Base-by-base conservation (phyloP, 2,329 filamentous ascomycete genomes). In the Sphaerulina vaccinii region DNA sequence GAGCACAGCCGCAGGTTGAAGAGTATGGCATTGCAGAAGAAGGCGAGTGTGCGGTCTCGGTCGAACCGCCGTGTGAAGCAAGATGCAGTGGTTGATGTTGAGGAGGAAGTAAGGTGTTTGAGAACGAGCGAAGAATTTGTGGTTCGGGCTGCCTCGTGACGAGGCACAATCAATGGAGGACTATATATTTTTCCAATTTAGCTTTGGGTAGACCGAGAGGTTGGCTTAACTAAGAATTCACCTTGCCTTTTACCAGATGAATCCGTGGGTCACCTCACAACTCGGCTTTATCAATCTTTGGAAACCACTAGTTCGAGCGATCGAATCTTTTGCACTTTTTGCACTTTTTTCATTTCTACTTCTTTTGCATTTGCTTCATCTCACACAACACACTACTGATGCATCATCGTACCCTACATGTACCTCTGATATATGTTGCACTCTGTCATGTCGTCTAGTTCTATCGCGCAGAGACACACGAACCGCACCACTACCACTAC, bases 181-280 rank as follows among this genome's bases (percentile, higher is more conserved):
- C n/a, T n/a, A 54, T 51, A 60, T 60, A 49, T 39, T 39, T 24
- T 45, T 7, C 7, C 2, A 21, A 21, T 11, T 15, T 33, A 5
- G 3, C 1, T 11, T 13, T 37, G 33, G 21, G 3, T 35, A 55
- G 58, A 54, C 60, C 61, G 61, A 58, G 63, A 54, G 58, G 59
- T 65, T 63, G 59, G 61, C 56, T 59, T 65, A 64, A 63, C 56
- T 57, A 64, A 56, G n/a, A 61, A 64, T 63, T 63, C 59, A 64
- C 62, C 63, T 65, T 65, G 63, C 63, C 63, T 65, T 65, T 65
- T 65, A 65, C 63, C 63, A 65, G 63, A 64, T 64, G 59, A 62
- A 64, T 63, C 63, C 62, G 62, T 64, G 63, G 59, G 55, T 51
- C 57, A 63, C 59, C 59, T 54, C 62, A 61, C 43, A 44, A 60